Evolutionary conservation across 345 rosid genomes (phyloP).

Genomic region (Salix dunnii): DNA sequence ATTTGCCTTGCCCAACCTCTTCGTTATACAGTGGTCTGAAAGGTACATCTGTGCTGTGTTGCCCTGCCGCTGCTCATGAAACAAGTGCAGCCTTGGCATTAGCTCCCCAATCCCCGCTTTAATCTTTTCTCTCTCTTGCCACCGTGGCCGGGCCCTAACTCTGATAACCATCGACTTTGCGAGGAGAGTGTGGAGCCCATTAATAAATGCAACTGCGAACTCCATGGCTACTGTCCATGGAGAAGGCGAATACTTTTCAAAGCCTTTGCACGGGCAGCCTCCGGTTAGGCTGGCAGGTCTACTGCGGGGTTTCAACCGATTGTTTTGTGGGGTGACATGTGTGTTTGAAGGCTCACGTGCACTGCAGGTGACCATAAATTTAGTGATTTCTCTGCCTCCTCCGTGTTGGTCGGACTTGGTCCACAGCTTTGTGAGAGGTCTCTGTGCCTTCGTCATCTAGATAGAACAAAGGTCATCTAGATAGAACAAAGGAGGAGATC

Average conservation of each 20-base stretch:
- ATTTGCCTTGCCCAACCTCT: background rate
- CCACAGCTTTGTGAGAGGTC: background rate
- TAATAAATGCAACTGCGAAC: slow-evolving; percentile 19
- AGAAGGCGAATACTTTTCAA: slow-evolving; percentile 15
- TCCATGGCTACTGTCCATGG: background rate
- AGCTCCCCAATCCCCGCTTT: slow-evolving; percentile 17
- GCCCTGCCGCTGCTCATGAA: slow-evolving; percentile 8
- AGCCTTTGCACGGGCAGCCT: slow-evolving; percentile 13
- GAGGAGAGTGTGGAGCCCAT: slow-evolving; percentile 4
- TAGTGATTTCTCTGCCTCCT: background rate
- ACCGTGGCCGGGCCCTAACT: background rate
- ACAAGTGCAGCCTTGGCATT: slow-evolving; percentile 12
- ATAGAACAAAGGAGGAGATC: background rate
- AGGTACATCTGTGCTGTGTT: too few relatives aligned
- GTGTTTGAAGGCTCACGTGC: slow-evolving; percentile 22
- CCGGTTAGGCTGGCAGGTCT: background rate
- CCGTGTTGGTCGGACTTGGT: background rate
- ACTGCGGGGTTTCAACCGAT: slow-evolving; percentile 12
- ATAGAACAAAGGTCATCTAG: background rate
- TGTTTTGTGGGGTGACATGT: background rate
- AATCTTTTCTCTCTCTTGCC: background rate
- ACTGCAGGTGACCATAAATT: slow-evolving; percentile 14
- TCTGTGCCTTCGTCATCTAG: background rate
- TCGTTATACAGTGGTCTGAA: background rate
- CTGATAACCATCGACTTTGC: background rate